These are phyloP conservation scores for Cyberlindnera saturnus DNA, from an alignment of 805 yeast species.

Conservation along the genomic window DNA sequence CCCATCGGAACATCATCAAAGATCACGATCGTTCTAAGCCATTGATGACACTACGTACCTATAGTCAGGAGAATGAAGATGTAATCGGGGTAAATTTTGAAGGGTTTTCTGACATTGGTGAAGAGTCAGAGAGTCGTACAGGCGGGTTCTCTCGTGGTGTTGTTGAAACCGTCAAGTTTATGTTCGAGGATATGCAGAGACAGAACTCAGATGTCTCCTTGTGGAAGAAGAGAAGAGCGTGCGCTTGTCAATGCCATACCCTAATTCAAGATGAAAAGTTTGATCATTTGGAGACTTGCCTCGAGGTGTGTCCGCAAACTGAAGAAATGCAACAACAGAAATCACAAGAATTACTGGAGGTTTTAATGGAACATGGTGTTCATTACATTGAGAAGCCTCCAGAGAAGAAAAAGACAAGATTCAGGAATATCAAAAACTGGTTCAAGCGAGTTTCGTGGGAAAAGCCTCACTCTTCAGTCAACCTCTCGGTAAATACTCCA, in stretches of 20 bases:
- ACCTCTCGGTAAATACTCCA: not conserved
- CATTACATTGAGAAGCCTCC: slow-evolving; percentile 6
- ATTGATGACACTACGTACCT: slow-evolving; percentile 34
- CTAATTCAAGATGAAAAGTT: not conserved
- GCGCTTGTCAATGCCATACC: not conserved
- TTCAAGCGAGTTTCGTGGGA: not conserved
- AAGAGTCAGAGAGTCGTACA: not conserved
- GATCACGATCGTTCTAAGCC: slow-evolving; percentile 28
- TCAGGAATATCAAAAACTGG: not conserved
- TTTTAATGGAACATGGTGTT: slow-evolving; percentile 6
- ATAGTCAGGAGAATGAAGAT: slow-evolving; percentile 24
- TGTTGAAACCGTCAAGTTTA: slow-evolving; percentile 1
- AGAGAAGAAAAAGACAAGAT: not conserved
- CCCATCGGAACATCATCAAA: slow-evolving; percentile 32
- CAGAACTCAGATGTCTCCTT: not conserved
- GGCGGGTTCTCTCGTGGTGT: slow-evolving; percentile 1
- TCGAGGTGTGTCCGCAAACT: not conserved
- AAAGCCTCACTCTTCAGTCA: not conserved
- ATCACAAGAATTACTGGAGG: not conserved
- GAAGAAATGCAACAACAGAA: not conserved
- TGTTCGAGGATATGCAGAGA: not conserved
- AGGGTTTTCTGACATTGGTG: slow-evolving; percentile 5
- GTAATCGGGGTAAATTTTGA: slow-evolving; percentile 3
- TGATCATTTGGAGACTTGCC: not conserved
- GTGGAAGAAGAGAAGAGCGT: not conserved